Conservation (phyloP, 1,139 yeast species). For the Saccharomyces hybrid region DNA sequence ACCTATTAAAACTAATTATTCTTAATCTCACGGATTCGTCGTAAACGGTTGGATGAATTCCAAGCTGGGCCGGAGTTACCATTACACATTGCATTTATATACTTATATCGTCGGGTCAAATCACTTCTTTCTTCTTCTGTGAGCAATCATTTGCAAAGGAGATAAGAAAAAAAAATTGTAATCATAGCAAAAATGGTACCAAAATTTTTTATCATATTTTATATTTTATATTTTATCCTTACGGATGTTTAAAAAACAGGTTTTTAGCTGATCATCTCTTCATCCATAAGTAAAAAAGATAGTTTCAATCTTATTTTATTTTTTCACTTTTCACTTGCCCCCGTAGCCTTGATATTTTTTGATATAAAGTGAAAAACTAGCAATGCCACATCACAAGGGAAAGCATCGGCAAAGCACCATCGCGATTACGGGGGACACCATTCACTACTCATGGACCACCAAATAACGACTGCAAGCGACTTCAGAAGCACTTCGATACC, state of each 20-base stretch:
- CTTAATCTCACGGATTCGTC: neutral
- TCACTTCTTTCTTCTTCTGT: neutral
- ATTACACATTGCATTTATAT: neutral
- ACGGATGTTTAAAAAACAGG: neutral
- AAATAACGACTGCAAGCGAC: constrained; percentile 63
- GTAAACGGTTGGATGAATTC: neutral
- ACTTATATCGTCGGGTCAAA: neutral
- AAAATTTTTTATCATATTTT: neutral
- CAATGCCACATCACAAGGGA: neutral
- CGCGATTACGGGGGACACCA: neutral
- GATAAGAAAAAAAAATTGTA: neutral
- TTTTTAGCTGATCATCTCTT: neutral
- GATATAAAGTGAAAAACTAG: neutral
- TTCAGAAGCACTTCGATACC: constrained; percentile 54
- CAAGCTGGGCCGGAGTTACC: neutral
- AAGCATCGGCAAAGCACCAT: neutral
- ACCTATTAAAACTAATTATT: neutral
- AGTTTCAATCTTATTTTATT: neutral
- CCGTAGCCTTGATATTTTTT: neutral
- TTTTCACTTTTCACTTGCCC: neutral
- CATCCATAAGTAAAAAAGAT: no score
- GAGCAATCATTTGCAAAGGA: neutral
- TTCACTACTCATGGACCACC: constrained; percentile 3
- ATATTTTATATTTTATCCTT: neutral
- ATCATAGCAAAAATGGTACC: neutral